Percentiles rank a stretch among this genome's conserved stretches.
phyloP scores from a whole-genome alignment of 768 basidiomycete genomes.

The Hericium erinaceus region DNA sequence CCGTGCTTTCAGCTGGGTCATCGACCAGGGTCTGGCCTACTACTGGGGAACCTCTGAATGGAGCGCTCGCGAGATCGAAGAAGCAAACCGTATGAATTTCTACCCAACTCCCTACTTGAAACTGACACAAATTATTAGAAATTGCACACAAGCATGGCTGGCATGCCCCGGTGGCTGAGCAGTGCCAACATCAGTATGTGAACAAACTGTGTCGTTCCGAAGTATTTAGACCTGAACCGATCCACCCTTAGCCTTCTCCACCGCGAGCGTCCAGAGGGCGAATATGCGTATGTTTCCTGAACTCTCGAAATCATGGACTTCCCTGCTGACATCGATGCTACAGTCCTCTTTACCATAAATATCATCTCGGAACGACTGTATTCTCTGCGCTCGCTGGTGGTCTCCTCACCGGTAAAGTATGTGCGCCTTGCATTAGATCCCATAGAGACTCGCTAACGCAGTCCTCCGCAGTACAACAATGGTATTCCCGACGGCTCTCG shows the following conservation, averaged over 20 bases:
- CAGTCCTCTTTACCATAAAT: slow-evolving; percentile 33
- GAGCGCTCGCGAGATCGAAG: slow-evolving; percentile 41
- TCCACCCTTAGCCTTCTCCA: slow-evolving; percentile 33
- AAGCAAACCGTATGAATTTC: slow-evolving; percentile 27
- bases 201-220: background rate
- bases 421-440: background rate
- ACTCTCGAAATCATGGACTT: background rate
- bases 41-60: slow-evolving; percentile 50
- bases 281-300: slow-evolving; percentile 29
- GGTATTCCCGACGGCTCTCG: slow-evolving; percentile 45
- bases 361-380: slow-evolving; percentile 39
- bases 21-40: slow-evolving; percentile 38
- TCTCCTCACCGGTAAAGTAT: slow-evolving; percentile 44
- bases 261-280: slow-evolving; percentile 45
- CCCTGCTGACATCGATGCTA: background rate
- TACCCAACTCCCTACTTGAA: background rate
- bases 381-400: slow-evolving; percentile 50
- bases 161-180: slow-evolving; percentile 42
- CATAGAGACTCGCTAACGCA: background rate
- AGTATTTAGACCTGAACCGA: background rate
- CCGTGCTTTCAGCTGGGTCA: slow-evolving; percentile 47
- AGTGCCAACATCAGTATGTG: slow-evolving; percentile 34
- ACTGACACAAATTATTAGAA: slow-evolving; percentile 17
- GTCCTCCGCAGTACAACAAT: slow-evolving; percentile 30
- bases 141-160: slow-evolving; percentile 43